phyloP scores from a whole-genome alignment of 2,329 filamentous ascomycete genomes.

The Colletotrichum sp. region DNA sequence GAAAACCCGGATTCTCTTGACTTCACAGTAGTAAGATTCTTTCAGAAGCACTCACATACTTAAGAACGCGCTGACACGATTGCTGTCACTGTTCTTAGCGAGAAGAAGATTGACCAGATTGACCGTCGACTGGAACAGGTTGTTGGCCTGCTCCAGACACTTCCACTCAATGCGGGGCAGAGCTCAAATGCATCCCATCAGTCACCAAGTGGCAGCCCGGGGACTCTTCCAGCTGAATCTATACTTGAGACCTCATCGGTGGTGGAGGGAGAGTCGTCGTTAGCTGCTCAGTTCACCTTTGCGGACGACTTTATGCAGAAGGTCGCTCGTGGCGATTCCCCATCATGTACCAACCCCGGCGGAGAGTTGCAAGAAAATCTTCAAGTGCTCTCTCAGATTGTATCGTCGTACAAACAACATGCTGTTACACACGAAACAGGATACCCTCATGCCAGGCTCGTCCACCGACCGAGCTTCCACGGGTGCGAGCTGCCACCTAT shows the following conservation, averaged over 20 bases:
- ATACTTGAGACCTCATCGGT: conserved; percentile 19
- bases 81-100: conserved; percentile 25
- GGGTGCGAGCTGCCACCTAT: conserved; percentile 18
- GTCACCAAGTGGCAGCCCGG: not conserved
- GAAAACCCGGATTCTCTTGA: conserved; percentile 39
- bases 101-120: conserved; percentile 42
- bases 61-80: not conserved
- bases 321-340: conserved; percentile 32
- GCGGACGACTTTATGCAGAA: conserved; percentile 49
- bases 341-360: conserved; percentile 16
- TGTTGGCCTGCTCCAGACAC: conserved; percentile 32
- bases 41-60: too few relatives aligned
- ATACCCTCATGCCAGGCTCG: conserved; percentile 25
- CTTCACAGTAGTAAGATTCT: conserved; percentile 39
- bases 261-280: conserved; percentile 49
- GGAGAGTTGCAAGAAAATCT: conserved; percentile 37
- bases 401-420: conserved; percentile 28
- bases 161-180: not conserved
- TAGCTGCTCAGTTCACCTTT: conserved; percentile 51
- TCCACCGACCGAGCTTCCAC: not conserved
- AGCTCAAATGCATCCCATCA: conserved; percentile 31
- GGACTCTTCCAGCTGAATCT: not conserved
- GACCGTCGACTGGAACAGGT: conserved; percentile 39
- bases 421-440: conserved; percentile 27
- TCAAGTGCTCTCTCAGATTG: conserved; percentile 35